Percentiles rank a stretch among this genome's conserved stretches.
These are phyloP conservation scores for Yarrowia sp. DNA, from an alignment of 805 yeast species.

Conservation along the genomic window DNA sequence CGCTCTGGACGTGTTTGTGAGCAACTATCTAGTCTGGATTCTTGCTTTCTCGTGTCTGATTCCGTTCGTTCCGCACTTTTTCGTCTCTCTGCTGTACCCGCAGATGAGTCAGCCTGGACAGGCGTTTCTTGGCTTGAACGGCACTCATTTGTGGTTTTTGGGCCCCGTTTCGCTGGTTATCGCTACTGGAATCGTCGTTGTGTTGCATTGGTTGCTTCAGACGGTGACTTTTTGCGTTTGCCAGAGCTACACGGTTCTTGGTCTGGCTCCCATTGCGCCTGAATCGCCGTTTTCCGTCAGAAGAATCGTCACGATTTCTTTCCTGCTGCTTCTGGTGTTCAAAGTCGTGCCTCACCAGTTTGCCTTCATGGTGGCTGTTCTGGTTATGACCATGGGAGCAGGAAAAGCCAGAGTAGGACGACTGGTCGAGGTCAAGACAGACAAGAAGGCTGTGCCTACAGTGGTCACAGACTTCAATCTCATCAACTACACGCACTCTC, in stretches of 20 bases:
- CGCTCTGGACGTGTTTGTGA: conserved; percentile 44
- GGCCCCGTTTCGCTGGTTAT: conserved; percentile 8
- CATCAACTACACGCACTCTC: conserved; percentile 56
- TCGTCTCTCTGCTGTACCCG: not conserved
- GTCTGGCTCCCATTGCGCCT: not conserved
- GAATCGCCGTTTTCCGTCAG: conserved; percentile 2
- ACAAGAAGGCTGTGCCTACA: not conserved
- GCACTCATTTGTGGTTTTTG: conserved; percentile 15
- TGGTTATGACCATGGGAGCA: conserved; percentile 57
- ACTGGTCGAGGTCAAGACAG: not conserved
- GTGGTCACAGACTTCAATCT: not conserved
- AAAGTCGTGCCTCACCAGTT: conserved; percentile 79
- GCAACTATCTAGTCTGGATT: conserved; percentile 36
- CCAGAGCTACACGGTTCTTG: conserved; percentile 7
- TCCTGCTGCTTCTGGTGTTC: conserved; percentile 48
- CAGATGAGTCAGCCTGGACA: not conserved
- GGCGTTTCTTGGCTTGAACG: conserved; percentile 2
- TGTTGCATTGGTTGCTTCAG: conserved; percentile 1
- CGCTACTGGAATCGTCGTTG: conserved; percentile 11
- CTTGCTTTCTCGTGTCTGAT: conserved; percentile 38
- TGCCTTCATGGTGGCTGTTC: conserved; percentile 59
- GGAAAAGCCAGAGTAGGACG: conserved; percentile 32
- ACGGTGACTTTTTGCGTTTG: not conserved
- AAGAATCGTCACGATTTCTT: not conserved
- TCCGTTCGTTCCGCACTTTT: conserved; percentile 29